Base-by-base conservation (phyloP, 148 eudicot genomes). In the Nyssa sinensis region DNA sequence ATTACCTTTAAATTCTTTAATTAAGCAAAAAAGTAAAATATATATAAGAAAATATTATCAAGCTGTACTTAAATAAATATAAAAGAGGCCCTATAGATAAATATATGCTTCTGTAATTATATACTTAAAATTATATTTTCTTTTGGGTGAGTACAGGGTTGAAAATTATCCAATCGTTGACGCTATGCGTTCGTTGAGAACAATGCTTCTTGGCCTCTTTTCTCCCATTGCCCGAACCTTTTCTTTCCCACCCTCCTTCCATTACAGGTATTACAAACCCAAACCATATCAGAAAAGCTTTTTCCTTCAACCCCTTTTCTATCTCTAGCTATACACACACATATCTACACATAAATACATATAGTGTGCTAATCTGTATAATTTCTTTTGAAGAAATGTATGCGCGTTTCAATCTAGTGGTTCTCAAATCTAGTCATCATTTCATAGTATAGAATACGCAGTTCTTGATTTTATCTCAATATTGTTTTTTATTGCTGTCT, bases 221-320 rank as follows among this genome's bases (percentile, higher is more conserved):
- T 17, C 72, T 35, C n/a, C 39, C 23, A 37, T 78, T 64, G 74
- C 71, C 3, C 66, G 34, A 17, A 53, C 72, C 34, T 60, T 62
- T 66, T 39, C 63, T 53, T 37, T 41, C 17, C n/a, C 63, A 57
- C 53, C 39, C 72, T 31, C 11, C 72, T 68, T 71, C 70, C 34
- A 24, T 57, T 69, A 17, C 77, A 72, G 73, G 79, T 80, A 71
- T 31, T 1, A 31, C 14, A 24, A 66, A 32, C 57, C 3, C 27
- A 10, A 25, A 4, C n/a, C 31, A 33, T 74, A 41, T 24, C n/a
- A 16, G 5, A 16, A 23, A 29, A 21, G 9, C 3, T 8, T 29
- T 3, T 32, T 0, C 37, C 37, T 8, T 25, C 41, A n/a, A 25
- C 29, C 32, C 44, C 23, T 29, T 53, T 11, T 24, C 28, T 17